Base-by-base conservation (phyloP, 148 eudicot genomes). In the Fagopyrum homotropicum region DNA sequence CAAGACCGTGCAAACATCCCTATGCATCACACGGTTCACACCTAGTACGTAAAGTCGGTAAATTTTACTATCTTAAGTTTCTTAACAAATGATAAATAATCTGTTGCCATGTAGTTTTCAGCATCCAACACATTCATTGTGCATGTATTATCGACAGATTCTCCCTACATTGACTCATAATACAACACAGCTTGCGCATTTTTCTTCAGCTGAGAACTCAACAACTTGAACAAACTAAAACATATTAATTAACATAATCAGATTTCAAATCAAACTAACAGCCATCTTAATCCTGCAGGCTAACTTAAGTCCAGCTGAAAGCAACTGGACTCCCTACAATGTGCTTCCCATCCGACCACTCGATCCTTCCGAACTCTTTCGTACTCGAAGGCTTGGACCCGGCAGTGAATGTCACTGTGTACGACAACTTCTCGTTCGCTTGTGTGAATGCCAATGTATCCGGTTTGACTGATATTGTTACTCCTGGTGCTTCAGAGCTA, bases 321-420 rank as follows among this genome's bases (percentile, higher is more conserved):
- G 92, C 98, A 50, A 94, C 75, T 0, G 97, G 90, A 80, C 96
- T 94, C 70, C 89, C 85, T 49, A 94, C 98, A 15, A 90, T 74
- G 49, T 85, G 88, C 81, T 94, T 91, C 79, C 97, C 98, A 19
- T 92, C 92, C 0, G 92, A 86, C 98, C 98, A 94, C 73, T 86
- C 93, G 4, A 94, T 85, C 44, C 89, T 78, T 9, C 92, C 97
- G 55, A 86, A 92, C 52, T 60, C 82, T 45, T 79, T 78, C 22
- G 85, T 72, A 69, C 77, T 84, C 10, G 88, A 66, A 4, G 95
- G 85, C 89, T 82, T 80, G 0, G 90, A 75, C 6, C 82, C 77
- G 7, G 87, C 88, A 0, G 79, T 81, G 76, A 94, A 94, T 0
- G 92, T 94, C 30, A 86, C 96, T 6, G 85, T 83, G 61, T 88